These are phyloP conservation scores for Boletus sensibilis DNA, from an alignment of 768 basidiomycete species.

Conservation along the genomic window DNA sequence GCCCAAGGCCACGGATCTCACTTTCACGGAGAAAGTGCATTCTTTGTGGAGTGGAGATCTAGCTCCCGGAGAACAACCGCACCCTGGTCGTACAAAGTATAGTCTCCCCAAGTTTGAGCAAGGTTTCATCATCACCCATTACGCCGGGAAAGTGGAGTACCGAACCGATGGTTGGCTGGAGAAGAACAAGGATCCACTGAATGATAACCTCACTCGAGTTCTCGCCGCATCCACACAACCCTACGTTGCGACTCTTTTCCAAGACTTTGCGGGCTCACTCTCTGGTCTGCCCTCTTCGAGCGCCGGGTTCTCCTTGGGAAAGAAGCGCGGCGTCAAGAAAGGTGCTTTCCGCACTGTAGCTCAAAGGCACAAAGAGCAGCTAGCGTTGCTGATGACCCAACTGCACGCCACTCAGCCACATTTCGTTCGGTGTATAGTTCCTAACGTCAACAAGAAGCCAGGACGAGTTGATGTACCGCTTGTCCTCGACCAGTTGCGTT, in stretches of 20 bases:
- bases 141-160: constrained; percentile 96
- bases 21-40: constrained; percentile 91
- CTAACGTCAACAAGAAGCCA: constrained; percentile 88
- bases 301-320: constrained; percentile 42
- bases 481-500: constrained; percentile 92
- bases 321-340: constrained; percentile 82
- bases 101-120: constrained; percentile 85
- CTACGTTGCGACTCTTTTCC: constrained; percentile 80
- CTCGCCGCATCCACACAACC: constrained; percentile 79
- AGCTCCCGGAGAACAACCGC: constrained; percentile 45
- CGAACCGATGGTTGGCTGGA: constrained; percentile 95
- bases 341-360: constrained; percentile 96
- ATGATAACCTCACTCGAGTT: constrained; percentile 91
- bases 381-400: constrained; percentile 87
- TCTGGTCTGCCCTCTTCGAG: constrained; percentile 35
- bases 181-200: constrained; percentile 99
- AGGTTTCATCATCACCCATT: constrained; percentile 94
- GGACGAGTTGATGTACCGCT: constrained; percentile 90
- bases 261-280: constrained; percentile 64
- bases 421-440: constrained; percentile 97
- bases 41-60: constrained; percentile 60
- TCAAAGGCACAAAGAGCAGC: constrained; percentile 94
- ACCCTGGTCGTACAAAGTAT: constrained; percentile 83
- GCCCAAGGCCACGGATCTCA: constrained; percentile 96
- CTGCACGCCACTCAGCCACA: constrained; percentile 94